A percentile compares a stretch with the other conserved stretches of the same genome.
phyloP scores from a whole-genome alignment of 108 stramenopile genomes.

The Hondaea fermentalgiana region DNA sequence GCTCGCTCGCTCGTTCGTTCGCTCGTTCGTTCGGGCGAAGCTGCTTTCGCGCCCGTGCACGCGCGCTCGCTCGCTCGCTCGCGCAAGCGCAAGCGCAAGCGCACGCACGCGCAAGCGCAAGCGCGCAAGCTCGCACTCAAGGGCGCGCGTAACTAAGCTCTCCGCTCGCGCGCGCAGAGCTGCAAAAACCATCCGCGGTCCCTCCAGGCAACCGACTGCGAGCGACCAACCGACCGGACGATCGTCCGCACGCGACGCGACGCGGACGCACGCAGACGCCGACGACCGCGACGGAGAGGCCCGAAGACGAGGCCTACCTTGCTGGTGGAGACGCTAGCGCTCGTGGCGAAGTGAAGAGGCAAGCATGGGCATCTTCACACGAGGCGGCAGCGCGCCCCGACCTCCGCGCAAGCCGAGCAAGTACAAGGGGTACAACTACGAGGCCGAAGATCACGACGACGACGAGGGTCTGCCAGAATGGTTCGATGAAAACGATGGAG shows the following conservation, averaged over 20 bases:
- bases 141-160: no score
- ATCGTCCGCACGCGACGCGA: neutral
- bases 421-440: neutral
- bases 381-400: neutral
- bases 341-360: neutral
- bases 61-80: no score
- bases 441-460: neutral
- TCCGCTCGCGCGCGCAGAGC: no score
- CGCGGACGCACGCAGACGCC: neutral
- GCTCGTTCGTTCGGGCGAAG: no score
- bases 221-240: neutral
- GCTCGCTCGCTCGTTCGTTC: no score
- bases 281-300: neutral
- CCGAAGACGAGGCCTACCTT: neutral
- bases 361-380: neutral
- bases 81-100: no score
- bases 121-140: no score
- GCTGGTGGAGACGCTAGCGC: no score
- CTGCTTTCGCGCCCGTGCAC: no score
- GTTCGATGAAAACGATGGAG: neutral
- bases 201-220: no score
- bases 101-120: no score
- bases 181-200: no score
- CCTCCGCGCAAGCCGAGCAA: neutral
- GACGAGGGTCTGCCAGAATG: neutral